Evolutionary conservation across 169 alveolate species (phyloP).

Genomic region (Eimeria praecox): DNA sequence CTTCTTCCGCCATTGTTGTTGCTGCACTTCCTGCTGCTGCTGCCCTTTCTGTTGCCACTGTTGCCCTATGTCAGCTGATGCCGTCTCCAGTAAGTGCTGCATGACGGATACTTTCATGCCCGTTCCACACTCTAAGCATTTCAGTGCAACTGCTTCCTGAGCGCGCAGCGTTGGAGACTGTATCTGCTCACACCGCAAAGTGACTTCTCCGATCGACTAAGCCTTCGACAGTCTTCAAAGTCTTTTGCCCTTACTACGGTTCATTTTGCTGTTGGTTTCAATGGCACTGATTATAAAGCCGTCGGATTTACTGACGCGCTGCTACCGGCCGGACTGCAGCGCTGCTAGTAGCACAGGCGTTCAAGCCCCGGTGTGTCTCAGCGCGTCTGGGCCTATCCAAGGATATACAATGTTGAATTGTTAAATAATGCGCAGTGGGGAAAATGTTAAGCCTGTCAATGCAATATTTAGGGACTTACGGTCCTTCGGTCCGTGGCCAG

Average conservation of each 20-base stretch:
- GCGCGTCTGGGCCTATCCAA: background rate
- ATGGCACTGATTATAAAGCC: background rate
- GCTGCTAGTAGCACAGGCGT: background rate
- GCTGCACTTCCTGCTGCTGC: background rate
- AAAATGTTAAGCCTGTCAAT: background rate
- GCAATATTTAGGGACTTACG: background rate
- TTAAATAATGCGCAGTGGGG: background rate
- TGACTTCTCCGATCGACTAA: background rate
- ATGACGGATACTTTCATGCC: background rate
- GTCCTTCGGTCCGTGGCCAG: background rate
- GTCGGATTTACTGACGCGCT: background rate
- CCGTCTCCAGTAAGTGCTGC: slow-evolving; percentile 27
- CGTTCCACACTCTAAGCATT: background rate
- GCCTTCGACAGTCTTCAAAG: background rate
- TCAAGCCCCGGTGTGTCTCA: background rate
- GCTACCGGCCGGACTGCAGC: background rate
- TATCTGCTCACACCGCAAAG: background rate
- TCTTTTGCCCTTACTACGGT: background rate
- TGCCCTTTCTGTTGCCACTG: background rate
- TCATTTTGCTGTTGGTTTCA: background rate
- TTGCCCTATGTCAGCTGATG: slow-evolving; percentile 5
- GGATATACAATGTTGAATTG: background rate
- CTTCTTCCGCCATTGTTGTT: slow-evolving; percentile 52
- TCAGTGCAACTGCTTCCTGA: background rate
- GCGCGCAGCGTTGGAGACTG: background rate